Conservation (phyloP, 2,329 filamentous ascomycete genomes). For the Clonostachys rosea region DNA sequence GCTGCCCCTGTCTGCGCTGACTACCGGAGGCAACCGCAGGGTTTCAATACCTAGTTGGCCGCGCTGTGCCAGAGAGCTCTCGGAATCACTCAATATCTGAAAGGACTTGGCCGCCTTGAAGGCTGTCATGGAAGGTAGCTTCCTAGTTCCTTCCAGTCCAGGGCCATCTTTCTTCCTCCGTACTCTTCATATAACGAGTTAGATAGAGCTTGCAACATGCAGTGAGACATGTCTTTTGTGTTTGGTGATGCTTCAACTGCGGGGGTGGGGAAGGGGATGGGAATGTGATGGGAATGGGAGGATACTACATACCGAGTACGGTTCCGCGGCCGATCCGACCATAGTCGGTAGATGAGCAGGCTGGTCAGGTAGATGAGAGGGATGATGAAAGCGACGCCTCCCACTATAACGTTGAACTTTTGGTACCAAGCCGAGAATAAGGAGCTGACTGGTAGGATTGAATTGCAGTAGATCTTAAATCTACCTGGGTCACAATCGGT, state of each 20-base stretch:
- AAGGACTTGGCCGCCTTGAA: conserved; percentile 4
- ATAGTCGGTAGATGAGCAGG: too few species aligned
- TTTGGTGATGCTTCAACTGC: too few species aligned
- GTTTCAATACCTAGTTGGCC: conserved; percentile 4
- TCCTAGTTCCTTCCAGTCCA: background rate
- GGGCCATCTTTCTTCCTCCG: too few species aligned
- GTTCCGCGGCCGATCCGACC: too few species aligned
- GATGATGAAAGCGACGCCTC: conserved; percentile 11
- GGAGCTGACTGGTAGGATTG: conserved; percentile 7
- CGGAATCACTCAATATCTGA: background rate
- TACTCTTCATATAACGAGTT: too few species aligned
- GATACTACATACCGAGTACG: too few species aligned
- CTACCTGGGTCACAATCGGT: conserved; percentile 10
- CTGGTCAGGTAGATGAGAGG: conserved; percentile 5
- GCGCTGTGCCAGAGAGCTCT: background rate
- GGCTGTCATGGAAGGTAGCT: background rate
- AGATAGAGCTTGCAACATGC: too few species aligned
- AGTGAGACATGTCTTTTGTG: too few species aligned
- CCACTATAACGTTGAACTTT: conserved; percentile 15
- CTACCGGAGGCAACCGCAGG: conserved; percentile 7
- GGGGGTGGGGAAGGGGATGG: too few species aligned
- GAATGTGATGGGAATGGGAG: too few species aligned
- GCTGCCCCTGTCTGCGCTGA: background rate
- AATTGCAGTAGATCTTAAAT: conserved; percentile 23
- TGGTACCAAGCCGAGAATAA: conserved; percentile 16